Base-by-base conservation (phyloP, 2,329 filamentous ascomycete genomes). In the Penicillium sclerotiorum region DNA sequence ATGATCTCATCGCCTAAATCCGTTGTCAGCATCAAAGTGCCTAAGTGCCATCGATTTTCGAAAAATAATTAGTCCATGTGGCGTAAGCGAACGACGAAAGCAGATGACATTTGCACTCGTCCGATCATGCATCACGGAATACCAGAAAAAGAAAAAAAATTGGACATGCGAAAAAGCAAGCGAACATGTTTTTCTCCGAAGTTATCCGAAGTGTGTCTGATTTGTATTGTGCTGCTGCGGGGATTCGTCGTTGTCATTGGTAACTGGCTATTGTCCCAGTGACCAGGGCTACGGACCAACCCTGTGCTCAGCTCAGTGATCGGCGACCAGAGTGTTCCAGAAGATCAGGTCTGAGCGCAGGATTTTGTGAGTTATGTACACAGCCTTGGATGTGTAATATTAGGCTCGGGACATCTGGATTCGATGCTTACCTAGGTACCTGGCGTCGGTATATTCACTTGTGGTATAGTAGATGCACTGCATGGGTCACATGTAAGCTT, bases 1-100 rank as follows among this genome's bases (percentile, higher is more conserved):
- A 20, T 42, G 40, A 43, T 43, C 32, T 44, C 41, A 44, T 15
- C 25, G 6, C n/a, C n/a, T n/a, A n/a, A n/a, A n/a, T n/a, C n/a
- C n/a, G n/a, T n/a, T n/a, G n/a, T n/a, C n/a, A n/a, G n/a, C n/a
- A n/a, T n/a, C n/a, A n/a, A n/a, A n/a, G n/a, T n/a, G n/a, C n/a
- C n/a, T n/a, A n/a, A n/a, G n/a, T n/a, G n/a, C n/a, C n/a, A n/a
- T n/a, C n/a, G n/a, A n/a, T n/a, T n/a, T n/a, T n/a, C n/a, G n/a
- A n/a, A n/a, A n/a, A n/a, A n/a, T n/a, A n/a, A n/a, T n/a, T n/a
- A n/a, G n/a, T n/a, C n/a, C n/a, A n/a, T n/a, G n/a, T n/a, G n/a
- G n/a, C n/a, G n/a, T n/a, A n/a, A n/a, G n/a, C n/a, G 37, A 22
- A 21, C 21, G 22, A 39, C 8, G 15, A 8, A 28, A 42, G 30